A percentile compares a stretch with the other conserved stretches of the same genome.
These are phyloP conservation scores for Puya raimondii DNA, from an alignment of 176 grass and related monocot genomes.

Conservation along the genomic window DNA sequence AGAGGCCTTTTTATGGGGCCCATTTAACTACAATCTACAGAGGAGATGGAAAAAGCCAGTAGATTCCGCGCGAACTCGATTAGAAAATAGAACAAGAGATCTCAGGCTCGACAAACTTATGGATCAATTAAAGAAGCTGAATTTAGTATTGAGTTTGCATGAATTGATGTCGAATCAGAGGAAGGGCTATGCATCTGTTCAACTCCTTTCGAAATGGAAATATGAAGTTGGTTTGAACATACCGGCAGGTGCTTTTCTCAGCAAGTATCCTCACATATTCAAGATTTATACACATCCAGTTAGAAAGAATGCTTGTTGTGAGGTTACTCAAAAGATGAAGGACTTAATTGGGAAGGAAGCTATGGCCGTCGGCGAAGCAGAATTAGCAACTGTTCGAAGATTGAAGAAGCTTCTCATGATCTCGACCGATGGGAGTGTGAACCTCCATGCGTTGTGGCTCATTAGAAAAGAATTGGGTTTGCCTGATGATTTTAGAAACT, in stretches of 20 bases:
- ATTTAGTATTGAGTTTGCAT: conserved; percentile 28
- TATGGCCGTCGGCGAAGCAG: conserved; percentile 27
- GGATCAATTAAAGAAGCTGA: conserved; percentile 46
- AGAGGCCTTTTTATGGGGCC: conserved; percentile 7
- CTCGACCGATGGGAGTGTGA: conserved; percentile 23
- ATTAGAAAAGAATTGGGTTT: conserved; percentile 45
- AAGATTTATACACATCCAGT: conserved; percentile 43
- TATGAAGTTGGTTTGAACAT: conserved; percentile 42
- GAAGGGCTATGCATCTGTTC: conserved; percentile 48
- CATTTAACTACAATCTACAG: conserved; percentile 21
- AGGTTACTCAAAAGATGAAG: conserved; percentile 29
- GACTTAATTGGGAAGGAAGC: conserved; percentile 46
- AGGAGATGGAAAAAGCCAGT: conserved; percentile 53
- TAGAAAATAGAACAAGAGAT: conserved; percentile 53
- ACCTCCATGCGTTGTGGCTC: conserved; percentile 48
- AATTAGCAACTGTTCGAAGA: conserved; percentile 16
- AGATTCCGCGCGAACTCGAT: conserved; percentile 42
- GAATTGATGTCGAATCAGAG: conserved; percentile 44
- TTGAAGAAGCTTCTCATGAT: conserved; percentile 61
- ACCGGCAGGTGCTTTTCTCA: conserved; percentile 40
- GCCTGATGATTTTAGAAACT: conserved; percentile 43
- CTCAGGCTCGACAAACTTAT: conserved; percentile 53
- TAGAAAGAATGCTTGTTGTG: conserved; percentile 43
- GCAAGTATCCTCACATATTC: conserved; percentile 52
- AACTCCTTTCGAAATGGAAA: conserved; percentile 49